phyloP scores from a whole-genome alignment of 1,284 basidiomycete species.

The Entoloma clypeatum region DNA sequence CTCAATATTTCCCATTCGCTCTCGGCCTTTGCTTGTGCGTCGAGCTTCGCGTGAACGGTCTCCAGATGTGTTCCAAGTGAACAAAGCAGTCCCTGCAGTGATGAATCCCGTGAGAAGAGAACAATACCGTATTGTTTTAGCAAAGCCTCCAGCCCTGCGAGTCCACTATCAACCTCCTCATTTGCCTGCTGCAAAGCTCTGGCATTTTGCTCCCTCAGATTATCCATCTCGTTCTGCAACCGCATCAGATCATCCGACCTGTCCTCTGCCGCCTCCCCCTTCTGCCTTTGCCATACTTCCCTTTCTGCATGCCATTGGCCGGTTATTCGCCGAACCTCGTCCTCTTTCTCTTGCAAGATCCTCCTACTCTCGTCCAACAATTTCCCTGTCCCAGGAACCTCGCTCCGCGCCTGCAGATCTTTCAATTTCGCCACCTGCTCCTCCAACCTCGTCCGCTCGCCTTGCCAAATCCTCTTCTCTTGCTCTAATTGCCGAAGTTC shows the following conservation, averaged over 20 bases:
- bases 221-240: slow-evolving; percentile 45
- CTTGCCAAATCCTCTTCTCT: slow-evolving; percentile 52
- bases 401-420: slow-evolving; percentile 39
- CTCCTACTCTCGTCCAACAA: slow-evolving; percentile 32
- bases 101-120: slow-evolving; percentile 46
- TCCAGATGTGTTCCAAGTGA: slow-evolving; percentile 55
- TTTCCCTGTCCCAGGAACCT: slow-evolving; percentile 38
- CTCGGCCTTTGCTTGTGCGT: slow-evolving; percentile 46
- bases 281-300: slow-evolving; percentile 51
- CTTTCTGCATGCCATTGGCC: slow-evolving; percentile 53
- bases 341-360: slow-evolving; percentile 44
- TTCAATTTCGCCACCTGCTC: slow-evolving; percentile 37
- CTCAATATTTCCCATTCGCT: slow-evolving; percentile 43
- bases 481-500: slow-evolving; percentile 47
- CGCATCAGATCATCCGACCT: slow-evolving; percentile 43
- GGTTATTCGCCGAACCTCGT: slow-evolving; percentile 47
- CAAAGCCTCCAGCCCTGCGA: slow-evolving; percentile 43
- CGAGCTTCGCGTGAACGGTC: slow-evolving; percentile 47
- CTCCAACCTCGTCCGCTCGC: slow-evolving; percentile 46
- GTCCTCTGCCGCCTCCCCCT: slow-evolving; percentile 48
- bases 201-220: slow-evolving; percentile 32
- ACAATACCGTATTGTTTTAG: slow-evolving; percentile 52
- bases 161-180: slow-evolving; percentile 47
- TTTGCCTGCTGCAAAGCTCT: slow-evolving; percentile 34
- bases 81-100: slow-evolving; percentile 47